Conservation (phyloP, 768 basidiomycete species). For the Termitomyces sp. region DNA sequence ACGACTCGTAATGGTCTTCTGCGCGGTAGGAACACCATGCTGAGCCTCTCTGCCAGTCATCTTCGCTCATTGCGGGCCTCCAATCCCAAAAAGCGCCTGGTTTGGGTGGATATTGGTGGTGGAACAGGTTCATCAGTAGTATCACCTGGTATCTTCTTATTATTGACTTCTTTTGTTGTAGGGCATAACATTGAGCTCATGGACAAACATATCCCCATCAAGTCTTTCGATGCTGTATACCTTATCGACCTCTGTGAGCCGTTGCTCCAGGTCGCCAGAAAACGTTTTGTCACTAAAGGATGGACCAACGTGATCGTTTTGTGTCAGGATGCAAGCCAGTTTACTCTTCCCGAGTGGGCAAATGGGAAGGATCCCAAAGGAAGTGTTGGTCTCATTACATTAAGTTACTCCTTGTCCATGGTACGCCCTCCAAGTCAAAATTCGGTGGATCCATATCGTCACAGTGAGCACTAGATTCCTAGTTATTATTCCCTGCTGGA, state of each 20-base stretch:
- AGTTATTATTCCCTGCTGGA: constrained; percentile 64
- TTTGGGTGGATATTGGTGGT: constrained; percentile 79
- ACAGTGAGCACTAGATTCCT: constrained; percentile 36
- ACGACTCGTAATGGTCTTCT: constrained; percentile 54
- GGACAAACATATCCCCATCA: constrained; percentile 53
- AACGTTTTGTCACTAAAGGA: constrained; percentile 57
- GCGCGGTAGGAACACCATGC: constrained; percentile 68
- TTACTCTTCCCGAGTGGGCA: constrained; percentile 56
- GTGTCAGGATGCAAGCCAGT: constrained; percentile 67
- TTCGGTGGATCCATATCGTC: not conserved
- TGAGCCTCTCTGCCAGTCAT: constrained; percentile 60
- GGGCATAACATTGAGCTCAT: constrained; percentile 65
- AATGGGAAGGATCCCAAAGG: constrained; percentile 45
- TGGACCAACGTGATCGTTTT: constrained; percentile 72
- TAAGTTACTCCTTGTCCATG: constrained; percentile 58
- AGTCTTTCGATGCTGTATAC: constrained; percentile 62
- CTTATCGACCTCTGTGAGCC: constrained; percentile 71
- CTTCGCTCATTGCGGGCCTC: constrained; percentile 39
- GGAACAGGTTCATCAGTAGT: constrained; percentile 43
- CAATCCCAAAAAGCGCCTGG: constrained; percentile 39
- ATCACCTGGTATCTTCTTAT: not conserved
- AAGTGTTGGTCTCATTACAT: constrained; percentile 45
- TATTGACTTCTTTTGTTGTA: not conserved
- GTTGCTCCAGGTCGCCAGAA: constrained; percentile 63
- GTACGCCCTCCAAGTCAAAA: constrained; percentile 18